Evolutionary conservation across 108 stramenopile genomes (phyloP), one percentile per base, ranked within the genome.

Genomic region (Nitzschia sp.): DNA sequence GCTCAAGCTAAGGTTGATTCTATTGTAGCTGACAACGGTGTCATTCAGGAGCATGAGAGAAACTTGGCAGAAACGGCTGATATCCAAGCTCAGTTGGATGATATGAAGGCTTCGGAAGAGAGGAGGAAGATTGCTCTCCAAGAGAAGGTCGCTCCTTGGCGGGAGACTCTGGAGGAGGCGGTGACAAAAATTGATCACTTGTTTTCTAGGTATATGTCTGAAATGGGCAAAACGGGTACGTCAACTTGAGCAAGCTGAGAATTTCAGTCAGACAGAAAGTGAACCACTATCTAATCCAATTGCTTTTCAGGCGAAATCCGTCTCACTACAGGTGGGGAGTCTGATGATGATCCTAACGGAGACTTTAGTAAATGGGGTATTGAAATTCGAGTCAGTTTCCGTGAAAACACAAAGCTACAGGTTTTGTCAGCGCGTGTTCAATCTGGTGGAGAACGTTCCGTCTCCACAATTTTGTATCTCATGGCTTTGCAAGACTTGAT

Each of bases 401-500:
- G 96, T 3, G 81, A 92, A 25, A 78, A 75, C 1, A 71, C 76
- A 10, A 74, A 80, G 29, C 65, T 91, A 8, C 83, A 88, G 68
- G 78, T 81, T 21, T 83, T 99, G 7, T 86, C 86, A 17, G 91
- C 87, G 1, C 85, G 86, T 14, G 80, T 90, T 25, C 97, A 99
- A 55, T 96, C 95, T 20, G 98, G 98, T 12, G 98, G 97, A 43
- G 97, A 98, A 73, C 86, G 96, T 12, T 90, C 93, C 19, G 95
- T 98, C 3, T 83, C 87, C 29, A 99, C 97, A 14, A 95, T 99
- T 57, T 88, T 97, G 92, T 99, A 86, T 67, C 78, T 99, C 29
- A 97, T 99, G 96, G 97, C 97, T n/a, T 81, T 99, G 26, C 95
- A 98, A 73, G 88, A 95, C 25, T 74, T 94, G 63, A 89, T 96